Evolutionary conservation across 1,284 basidiomycete species (phyloP).

Genomic region (Cystobasidium sp.): DNA sequence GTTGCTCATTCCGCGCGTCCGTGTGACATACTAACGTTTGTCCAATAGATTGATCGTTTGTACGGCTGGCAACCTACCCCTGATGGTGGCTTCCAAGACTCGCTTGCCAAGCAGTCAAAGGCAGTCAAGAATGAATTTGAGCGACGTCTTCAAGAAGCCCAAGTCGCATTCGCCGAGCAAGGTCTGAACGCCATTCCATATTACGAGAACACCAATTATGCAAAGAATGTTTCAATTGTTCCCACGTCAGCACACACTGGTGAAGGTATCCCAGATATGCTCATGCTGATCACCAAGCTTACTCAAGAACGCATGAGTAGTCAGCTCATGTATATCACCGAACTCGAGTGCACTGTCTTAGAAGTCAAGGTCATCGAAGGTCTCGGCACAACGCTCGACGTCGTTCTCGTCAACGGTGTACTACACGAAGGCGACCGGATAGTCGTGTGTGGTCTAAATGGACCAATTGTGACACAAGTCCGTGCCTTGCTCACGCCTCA

Average conservation of each 20-base stretch:
- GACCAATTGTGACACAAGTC: slow-evolving; percentile 94
- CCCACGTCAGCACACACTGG: slow-evolving; percentile 98
- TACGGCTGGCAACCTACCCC: slow-evolving; percentile 93
- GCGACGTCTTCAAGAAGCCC: slow-evolving; percentile 82
- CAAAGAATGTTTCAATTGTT: slow-evolving; percentile 91
- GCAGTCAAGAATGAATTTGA: slow-evolving; percentile 91
- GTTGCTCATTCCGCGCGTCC: slow-evolving; percentile 4
- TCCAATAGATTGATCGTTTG: slow-evolving; percentile 85
- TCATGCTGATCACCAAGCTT: slow-evolving; percentile 94
- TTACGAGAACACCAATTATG: slow-evolving; percentile 97
- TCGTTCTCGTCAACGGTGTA: slow-evolving; percentile 94
- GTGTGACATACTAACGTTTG: slow-evolving; percentile 12
- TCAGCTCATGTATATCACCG: slow-evolving; percentile 95
- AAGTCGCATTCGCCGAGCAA: slow-evolving; percentile 94
- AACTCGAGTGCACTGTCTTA: slow-evolving; percentile 97
- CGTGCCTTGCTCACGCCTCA: slow-evolving; percentile 95
- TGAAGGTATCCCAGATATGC: slow-evolving; percentile 99
- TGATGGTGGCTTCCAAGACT: slow-evolving; percentile 89
- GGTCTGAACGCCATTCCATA: slow-evolving; percentile 94
- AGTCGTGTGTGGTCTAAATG: slow-evolving; percentile 95
- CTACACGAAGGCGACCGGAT: slow-evolving; percentile 92
- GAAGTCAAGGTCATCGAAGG: slow-evolving; percentile 99
- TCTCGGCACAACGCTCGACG: slow-evolving; percentile 96
- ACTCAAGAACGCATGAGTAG: slow-evolving; percentile 99
- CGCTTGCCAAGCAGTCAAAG: slow-evolving; percentile 80